Evolutionary conservation across 805 yeast species (phyloP), one percentile per base, ranked within the genome.

Genomic region (Suhomyces sp.): DNA sequence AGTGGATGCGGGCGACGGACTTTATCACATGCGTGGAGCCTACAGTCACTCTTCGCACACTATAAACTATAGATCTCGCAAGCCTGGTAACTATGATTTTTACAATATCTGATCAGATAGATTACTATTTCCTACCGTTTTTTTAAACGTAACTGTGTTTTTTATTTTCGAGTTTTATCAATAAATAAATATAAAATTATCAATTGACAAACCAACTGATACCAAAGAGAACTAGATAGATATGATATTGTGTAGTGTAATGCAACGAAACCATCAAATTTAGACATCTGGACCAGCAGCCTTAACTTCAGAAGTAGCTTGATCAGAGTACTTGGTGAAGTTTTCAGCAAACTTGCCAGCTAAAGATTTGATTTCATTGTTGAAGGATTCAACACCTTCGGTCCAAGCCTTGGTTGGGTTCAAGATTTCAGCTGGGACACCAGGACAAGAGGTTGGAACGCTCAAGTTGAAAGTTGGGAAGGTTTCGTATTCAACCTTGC

Each of bases 371-470:
- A 72, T 65, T 64, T 76, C 78, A 51, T 61, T 64, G 52, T 62
- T 57, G 66, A 76, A 76, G 3, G 76, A 64, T 15, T 66, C 69
- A 42, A 57, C 75, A 57, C 77, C 77, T 59, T 68, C 74, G 57
- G 79, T 75, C 96, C 97, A 90, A 60, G 86, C 83, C 62, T 78
- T 84, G 54, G 91, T 78, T 57, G 99, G 99, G 75, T 93, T 91
- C 68, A 93, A 82, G 57, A 93, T 71, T 67, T 87, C 92, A 22
- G 79, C 50, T 59, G 99, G 98, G 55, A 93, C 98, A 57, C 85
- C 83, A 22, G 88, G 85, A 63, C 87, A 88, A 41, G 84, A 63
- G 69, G 81, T 90, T 74, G 99, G 99, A 60, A 94, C 84, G 68
- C 83, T 83, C 73, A 93, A 82, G 73, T 90, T 90, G 78, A 93